Conservation (phyloP, 495 filamentous ascomycete genomes). For the Sphaerosporella brunnea region DNA sequence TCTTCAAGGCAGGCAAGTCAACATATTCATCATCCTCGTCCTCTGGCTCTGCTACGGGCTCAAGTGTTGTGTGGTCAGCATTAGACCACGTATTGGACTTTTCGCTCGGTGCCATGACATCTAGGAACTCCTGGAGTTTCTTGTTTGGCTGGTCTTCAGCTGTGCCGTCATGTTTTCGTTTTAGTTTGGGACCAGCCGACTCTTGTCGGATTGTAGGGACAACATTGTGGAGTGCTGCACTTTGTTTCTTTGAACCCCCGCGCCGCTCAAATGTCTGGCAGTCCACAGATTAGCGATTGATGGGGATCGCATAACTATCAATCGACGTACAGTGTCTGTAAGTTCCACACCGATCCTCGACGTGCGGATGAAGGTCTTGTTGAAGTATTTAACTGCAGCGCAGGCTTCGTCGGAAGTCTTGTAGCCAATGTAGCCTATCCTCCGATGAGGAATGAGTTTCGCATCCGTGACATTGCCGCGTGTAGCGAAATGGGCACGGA, state of each 20-base stretch:
- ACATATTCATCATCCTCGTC: constrained; percentile 54
- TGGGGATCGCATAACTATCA: too few species aligned
- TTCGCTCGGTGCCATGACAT: constrained; percentile 55
- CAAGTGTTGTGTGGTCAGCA: constrained; percentile 27
- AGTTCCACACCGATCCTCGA: constrained; percentile 87
- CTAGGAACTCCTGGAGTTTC: constrained; percentile 73
- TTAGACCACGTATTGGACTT: constrained; percentile 52
- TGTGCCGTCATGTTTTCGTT: constrained; percentile 37
- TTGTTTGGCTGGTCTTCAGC: constrained; percentile 1
- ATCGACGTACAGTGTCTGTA: constrained; percentile 69
- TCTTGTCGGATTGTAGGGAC: too few species aligned
- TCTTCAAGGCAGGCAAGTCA: constrained; percentile 32
- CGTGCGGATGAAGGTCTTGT: constrained; percentile 87
- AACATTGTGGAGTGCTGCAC: too few species aligned
- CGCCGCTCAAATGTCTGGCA: too few species aligned
- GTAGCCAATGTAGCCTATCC: constrained; percentile 94
- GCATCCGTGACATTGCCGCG: constrained; percentile 68
- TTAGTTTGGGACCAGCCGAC: too few species aligned
- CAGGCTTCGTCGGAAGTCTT: constrained; percentile 61
- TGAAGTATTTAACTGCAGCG: constrained; percentile 80
- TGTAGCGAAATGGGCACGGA: constrained; percentile 66
- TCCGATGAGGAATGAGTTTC: constrained; percentile 67
- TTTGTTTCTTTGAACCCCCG: too few species aligned
- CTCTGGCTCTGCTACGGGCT: constrained; percentile 23
- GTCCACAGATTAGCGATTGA: constrained; percentile 13